Percentiles rank a stretch among this genome's conserved stretches.
Conservation (phyloP, 2,329 filamentous ascomycete species). For the Paraphoma chrysanthemicola region DNA sequence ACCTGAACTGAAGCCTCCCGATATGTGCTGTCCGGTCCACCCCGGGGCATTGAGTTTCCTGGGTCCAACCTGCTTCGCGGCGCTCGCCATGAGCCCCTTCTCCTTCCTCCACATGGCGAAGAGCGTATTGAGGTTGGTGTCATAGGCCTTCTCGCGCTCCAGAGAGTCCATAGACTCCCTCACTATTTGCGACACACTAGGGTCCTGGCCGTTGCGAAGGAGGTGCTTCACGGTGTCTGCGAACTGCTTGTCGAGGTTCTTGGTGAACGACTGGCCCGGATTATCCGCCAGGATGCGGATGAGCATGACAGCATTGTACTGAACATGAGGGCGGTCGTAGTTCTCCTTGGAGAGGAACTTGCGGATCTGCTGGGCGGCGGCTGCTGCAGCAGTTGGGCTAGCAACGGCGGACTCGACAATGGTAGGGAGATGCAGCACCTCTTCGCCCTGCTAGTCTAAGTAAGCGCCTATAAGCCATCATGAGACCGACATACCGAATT, state of each 20-base stretch:
- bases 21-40: constrained; percentile 37
- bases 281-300: constrained; percentile 91
- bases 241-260: constrained; percentile 87
- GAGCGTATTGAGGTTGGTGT: constrained; percentile 75
- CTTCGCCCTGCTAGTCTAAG: constrained; percentile 69
- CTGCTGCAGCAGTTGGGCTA: constrained; percentile 81
- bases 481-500: constrained; percentile 48
- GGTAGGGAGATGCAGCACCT: constrained; percentile 88
- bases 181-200: constrained; percentile 81
- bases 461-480: background rate
- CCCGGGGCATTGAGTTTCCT: constrained; percentile 55
- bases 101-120: constrained; percentile 90
- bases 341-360: constrained; percentile 81
- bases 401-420: constrained; percentile 97
- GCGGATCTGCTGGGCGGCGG: constrained; percentile 80
- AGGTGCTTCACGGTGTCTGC: constrained; percentile 76
- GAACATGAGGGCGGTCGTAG: constrained; percentile 69
- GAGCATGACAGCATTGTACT: constrained; percentile 98
- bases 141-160: constrained; percentile 72
- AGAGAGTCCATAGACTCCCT: constrained; percentile 85
- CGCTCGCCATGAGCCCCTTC: constrained; percentile 60
- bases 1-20: constrained; percentile 29
- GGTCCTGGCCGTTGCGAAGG: constrained; percentile 73
- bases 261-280: constrained; percentile 88
- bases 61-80: constrained; percentile 44